Evolutionary conservation across 768 basidiomycete genomes (phyloP).

Genomic region (Boletellus emodensis): DNA sequence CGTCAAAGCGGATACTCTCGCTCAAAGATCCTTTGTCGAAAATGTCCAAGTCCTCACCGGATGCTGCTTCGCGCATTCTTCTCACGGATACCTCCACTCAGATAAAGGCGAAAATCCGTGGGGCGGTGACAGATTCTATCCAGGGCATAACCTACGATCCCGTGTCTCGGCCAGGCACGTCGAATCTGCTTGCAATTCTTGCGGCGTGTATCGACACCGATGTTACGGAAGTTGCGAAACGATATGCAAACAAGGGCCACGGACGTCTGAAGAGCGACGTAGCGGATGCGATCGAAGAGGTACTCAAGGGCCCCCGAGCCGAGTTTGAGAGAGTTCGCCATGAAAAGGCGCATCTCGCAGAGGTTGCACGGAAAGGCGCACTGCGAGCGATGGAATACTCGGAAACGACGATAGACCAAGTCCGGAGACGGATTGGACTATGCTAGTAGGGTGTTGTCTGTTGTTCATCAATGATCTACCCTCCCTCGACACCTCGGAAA

Average conservation of each 20-base stretch:
- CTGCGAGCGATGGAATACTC: slow-evolving; percentile 61
- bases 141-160: slow-evolving; percentile 79
- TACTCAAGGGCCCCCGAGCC: slow-evolving; percentile 59
- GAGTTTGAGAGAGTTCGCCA: slow-evolving; percentile 63
- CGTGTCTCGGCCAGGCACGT: slow-evolving; percentile 69
- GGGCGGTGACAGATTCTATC: slow-evolving; percentile 83
- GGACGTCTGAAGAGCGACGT: slow-evolving; percentile 72
- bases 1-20: slow-evolving; percentile 78
- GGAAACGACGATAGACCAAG: slow-evolving; percentile 57
- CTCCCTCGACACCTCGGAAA: no score
- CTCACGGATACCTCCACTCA: slow-evolving; percentile 66
- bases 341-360: slow-evolving; percentile 56
- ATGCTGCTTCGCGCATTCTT: slow-evolving; percentile 75
- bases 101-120: slow-evolving; percentile 68
- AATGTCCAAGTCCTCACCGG: slow-evolving; percentile 93
- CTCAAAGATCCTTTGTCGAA: slow-evolving; percentile 81
- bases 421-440: slow-evolving; percentile 66
- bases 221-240: slow-evolving; percentile 41
- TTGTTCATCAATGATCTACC: slow-evolving; percentile 10
- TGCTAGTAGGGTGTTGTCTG: slow-evolving; percentile 21
- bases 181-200: slow-evolving; percentile 78
- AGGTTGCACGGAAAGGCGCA: slow-evolving; percentile 63
- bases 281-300: slow-evolving; percentile 64
- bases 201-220: slow-evolving; percentile 62
- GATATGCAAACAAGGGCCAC: slow-evolving; percentile 55